Evolutionary conservation across 441 rosid species (phyloP), one percentile per base, ranked within the genome.

Genomic region (Jatropha podagrica): DNA sequence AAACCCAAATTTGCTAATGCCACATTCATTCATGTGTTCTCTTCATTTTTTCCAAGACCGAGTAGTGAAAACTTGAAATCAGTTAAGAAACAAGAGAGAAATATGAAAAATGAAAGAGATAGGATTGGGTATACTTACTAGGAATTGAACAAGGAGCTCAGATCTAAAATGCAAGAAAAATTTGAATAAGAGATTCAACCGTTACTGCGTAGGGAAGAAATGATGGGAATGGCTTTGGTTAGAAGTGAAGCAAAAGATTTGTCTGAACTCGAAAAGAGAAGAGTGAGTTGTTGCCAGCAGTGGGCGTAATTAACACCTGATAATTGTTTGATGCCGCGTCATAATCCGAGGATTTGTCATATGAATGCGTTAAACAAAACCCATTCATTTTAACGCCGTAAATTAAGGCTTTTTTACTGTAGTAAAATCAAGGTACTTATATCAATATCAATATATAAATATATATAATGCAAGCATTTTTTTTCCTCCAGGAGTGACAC

Each of bases 1-100:
- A 62, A 73, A 54, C 65, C 58, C 56, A 77, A 73, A 12, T 80
- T 44, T 11, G 42, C 75, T 48, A 42, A 65, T 3, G 49, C 54
- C 68, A 58, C 3, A 65, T 64, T 49, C 58, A 65, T 40, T 20
- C 37, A 69, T 4, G 76, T n/a, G 63, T 20, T 49, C 17, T 20
- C 58, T 9, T 69, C 68, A 71, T 69, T 52, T 32, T 18, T 52
- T 52, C 5, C 13, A 13, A 70, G 44, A 65, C 4, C 60, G 26
- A 66, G 42, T 32, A 40, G 14, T 51, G 13, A 40, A 48, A 12
- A 49, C 54, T 15, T 18, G 61, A 63, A 61, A 46, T 5, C 58
- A 61, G 41, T 26, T 51, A 27, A 52, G 68, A 26, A 76, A 68
- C 26, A 8, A 37, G 32, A 32, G 38, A 27, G 26, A 42, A 4